These are phyloP conservation scores for Chytriomyces sp. DNA, from an alignment of 192 early-diverging fungal genomes.

Conservation along the genomic window DNA sequence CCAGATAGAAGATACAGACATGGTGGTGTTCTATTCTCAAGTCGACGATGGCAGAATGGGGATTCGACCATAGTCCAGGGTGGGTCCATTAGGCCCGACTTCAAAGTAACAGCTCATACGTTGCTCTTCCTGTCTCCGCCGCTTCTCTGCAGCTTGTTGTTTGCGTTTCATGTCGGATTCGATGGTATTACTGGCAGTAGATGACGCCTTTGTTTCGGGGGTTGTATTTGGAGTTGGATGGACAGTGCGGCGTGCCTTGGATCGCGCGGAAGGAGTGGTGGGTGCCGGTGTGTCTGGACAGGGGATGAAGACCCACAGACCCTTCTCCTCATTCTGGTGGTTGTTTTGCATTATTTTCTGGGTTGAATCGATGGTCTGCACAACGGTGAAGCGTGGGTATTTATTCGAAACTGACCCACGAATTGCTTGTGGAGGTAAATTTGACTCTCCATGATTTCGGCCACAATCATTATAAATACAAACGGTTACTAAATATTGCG, in stretches of 20 bases:
- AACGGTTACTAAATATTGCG: background rate
- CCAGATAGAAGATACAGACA: background rate
- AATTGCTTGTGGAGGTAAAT: background rate
- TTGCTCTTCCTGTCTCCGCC: conserved; percentile 21
- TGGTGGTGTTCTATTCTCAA: background rate
- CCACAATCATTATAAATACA: background rate
- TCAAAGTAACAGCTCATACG: conserved; percentile 27
- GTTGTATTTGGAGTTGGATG: conserved; percentile 10
- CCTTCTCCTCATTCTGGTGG: background rate
- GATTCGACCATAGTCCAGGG: background rate
- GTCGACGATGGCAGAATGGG: background rate
- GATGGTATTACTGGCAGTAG: background rate
- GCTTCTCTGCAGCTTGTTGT: conserved; percentile 1
- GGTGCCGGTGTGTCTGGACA: background rate
- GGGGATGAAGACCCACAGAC: conserved; percentile 22
- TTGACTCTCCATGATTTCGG: background rate
- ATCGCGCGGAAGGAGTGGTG: background rate
- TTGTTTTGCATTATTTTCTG: background rate
- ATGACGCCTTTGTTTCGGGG: background rate
- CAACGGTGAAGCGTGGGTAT: background rate
- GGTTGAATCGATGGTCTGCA: background rate
- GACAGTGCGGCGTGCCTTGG: background rate
- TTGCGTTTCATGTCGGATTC: background rate
- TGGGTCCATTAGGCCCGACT: background rate
- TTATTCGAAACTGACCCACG: background rate